Evolutionary conservation across 345 rosid genomes (phyloP).

Genomic region (Angophora floribunda): DNA sequence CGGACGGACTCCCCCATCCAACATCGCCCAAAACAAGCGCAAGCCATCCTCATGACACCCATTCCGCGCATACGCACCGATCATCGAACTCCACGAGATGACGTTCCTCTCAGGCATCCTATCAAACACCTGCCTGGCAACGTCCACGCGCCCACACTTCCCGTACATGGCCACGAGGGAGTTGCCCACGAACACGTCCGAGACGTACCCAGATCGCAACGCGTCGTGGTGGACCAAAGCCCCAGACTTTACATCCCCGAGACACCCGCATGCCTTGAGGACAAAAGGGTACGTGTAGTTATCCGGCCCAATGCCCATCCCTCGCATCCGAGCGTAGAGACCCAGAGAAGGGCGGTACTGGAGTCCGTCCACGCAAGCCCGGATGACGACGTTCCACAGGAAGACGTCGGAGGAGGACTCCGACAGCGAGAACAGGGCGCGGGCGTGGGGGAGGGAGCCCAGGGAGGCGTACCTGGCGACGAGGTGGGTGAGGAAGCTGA

Average conservation of each 20-base stretch:
- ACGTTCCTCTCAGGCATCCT: constrained; percentile 17
- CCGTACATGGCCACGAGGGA: constrained; percentile 36
- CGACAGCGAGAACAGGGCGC: constrained; percentile 10
- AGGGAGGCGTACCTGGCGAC: constrained; percentile 15
- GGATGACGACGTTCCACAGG: constrained; percentile 28
- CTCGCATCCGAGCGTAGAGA: constrained; percentile 19
- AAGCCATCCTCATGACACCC: constrained; percentile 8
- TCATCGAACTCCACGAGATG: constrained; percentile 21
- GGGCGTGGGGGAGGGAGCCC: constrained; percentile 20
- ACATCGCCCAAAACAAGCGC: constrained; percentile 17
- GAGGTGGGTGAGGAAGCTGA: constrained; percentile 22
- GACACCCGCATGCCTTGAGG: constrained; percentile 26
- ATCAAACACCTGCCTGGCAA: constrained; percentile 15
- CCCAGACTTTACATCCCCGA: constrained; percentile 5
- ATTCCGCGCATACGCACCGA: constrained; percentile 8
- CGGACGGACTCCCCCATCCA: constrained; percentile 5
- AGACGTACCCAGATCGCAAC: constrained; percentile 10
- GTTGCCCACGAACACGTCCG: constrained; percentile 13
- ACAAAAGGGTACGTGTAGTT: constrained; percentile 27
- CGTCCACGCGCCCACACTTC: constrained; percentile 3
- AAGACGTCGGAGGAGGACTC: constrained; percentile 5
- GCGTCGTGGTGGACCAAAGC: constrained; percentile 15
- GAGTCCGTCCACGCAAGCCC: constrained; percentile 14
- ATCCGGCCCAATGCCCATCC: constrained; percentile 14
- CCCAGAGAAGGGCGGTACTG: not conserved